Evolutionary conservation across 768 basidiomycete genomes (phyloP).

Genomic region (Gymnopilus junonius): DNA sequence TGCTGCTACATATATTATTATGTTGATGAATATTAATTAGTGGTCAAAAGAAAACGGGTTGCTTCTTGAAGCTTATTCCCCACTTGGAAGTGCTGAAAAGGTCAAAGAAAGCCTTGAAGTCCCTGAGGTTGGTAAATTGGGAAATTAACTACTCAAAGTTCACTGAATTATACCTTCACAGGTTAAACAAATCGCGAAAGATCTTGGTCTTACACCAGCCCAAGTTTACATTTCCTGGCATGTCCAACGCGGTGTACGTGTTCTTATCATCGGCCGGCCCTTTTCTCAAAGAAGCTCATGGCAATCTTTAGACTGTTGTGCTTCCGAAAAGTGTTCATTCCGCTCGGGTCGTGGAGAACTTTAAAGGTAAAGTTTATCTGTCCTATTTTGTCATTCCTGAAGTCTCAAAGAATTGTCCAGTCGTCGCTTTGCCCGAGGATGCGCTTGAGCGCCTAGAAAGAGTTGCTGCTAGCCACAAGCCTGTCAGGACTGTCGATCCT

Average conservation of each 20-base stretch:
- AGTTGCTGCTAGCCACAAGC: conserved; percentile 57
- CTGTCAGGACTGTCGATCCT: conserved; percentile 60
- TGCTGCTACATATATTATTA: background rate
- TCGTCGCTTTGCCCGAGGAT: conserved; percentile 40
- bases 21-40: conserved; percentile 30
- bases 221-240: conserved; percentile 80
- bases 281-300: background rate
- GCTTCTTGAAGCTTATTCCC: conserved; percentile 78
- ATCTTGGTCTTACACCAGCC: conserved; percentile 73
- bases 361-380: conserved; percentile 44
- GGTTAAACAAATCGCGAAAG: conserved; percentile 61
- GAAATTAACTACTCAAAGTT: background rate
- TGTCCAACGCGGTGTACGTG: conserved; percentile 71
- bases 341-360: conserved; percentile 70
- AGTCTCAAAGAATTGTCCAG: conserved; percentile 21
- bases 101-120: conserved; percentile 62
- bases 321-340: conserved; percentile 81
- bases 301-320: conserved; percentile 55
- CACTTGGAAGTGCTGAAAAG: conserved; percentile 64
- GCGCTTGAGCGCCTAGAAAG: conserved; percentile 51
- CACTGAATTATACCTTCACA: conserved; percentile 19
- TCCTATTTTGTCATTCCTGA: background rate
- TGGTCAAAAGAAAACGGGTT: conserved; percentile 71
- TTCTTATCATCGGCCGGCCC: background rate
- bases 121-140: conserved; percentile 47